phyloP scores from a whole-genome alignment of 164 flowering plant genomes.

The Houttuynia cordata region DNA sequence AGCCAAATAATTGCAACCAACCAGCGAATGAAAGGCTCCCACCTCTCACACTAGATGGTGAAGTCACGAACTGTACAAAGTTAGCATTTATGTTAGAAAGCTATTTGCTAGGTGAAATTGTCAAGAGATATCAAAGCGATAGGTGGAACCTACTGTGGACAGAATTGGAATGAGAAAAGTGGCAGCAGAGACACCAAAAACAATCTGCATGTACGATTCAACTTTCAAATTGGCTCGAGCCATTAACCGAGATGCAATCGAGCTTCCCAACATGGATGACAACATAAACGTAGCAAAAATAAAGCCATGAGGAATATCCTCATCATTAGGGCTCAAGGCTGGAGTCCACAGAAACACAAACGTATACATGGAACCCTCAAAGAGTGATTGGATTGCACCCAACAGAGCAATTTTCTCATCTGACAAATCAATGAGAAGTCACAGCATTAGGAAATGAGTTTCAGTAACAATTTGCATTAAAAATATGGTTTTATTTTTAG shows the following conservation, averaged over 20 bases:
- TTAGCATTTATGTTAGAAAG: background rate
- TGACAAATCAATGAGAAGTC: conserved; percentile 11
- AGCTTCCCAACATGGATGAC: conserved; percentile 97
- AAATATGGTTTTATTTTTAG: too few species aligned
- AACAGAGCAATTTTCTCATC: conserved; percentile 91
- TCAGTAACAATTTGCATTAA: too few species aligned
- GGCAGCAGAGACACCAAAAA: too few species aligned
- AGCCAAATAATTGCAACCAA: conserved; percentile 74
- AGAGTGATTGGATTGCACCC: too few species aligned
- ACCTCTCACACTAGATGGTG: conserved; percentile 60
- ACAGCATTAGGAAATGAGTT: too few species aligned
- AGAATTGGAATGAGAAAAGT: conserved; percentile 68
- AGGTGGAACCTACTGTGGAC: conserved; percentile 40
- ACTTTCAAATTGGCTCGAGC: conserved; percentile 58
- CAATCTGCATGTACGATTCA: conserved; percentile 94
- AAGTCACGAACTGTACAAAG: conserved; percentile 45
- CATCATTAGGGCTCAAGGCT: too few species aligned
- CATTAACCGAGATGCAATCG: conserved; percentile 74
- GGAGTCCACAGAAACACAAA: too few species aligned
- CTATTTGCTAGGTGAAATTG: background rate
- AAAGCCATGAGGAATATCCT: too few species aligned
- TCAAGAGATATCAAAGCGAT: background rate
- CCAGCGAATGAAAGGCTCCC: conserved; percentile 69
- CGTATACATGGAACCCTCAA: too few species aligned
- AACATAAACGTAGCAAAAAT: conserved; percentile 98